These are phyloP conservation scores for Colletotrichum sp. DNA, from an alignment of 2,329 filamentous ascomycete genomes.

Conservation along the genomic window DNA sequence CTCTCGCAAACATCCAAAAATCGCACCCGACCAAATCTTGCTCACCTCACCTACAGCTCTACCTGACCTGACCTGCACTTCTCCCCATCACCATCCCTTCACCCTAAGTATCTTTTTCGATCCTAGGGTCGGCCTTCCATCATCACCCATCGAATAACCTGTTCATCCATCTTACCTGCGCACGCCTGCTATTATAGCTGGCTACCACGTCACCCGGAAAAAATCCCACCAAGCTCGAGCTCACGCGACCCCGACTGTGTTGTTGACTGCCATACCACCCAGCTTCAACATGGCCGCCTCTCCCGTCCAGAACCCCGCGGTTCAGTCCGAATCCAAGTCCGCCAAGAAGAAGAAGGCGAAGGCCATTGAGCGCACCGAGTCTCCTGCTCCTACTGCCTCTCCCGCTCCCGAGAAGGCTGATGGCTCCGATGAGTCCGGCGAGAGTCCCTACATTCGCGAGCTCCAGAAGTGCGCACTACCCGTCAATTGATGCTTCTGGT, in stretches of 20 bases:
- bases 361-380: constrained; percentile 59
- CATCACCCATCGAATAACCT: neutral
- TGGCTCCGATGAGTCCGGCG: constrained; percentile 66
- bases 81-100: neutral
- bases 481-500: neutral
- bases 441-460: constrained; percentile 85
- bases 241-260: constrained; percentile 11
- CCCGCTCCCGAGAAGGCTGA: constrained; percentile 54
- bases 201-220: constrained; percentile 12
- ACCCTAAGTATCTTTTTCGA: constrained; percentile 2
- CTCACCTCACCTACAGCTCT: neutral
- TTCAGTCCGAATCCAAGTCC: constrained; percentile 67
- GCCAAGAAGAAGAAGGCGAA: constrained; percentile 71
- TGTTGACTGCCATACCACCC: neutral
- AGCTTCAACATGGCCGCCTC: constrained; percentile 64
- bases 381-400: constrained; percentile 57
- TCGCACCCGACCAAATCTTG: neutral
- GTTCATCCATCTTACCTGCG: neutral
- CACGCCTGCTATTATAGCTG: neutral
- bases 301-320: constrained; percentile 65
- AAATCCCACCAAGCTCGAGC: neutral
- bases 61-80: neutral
- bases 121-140: neutral
- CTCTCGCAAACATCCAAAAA: constrained; percentile 4
- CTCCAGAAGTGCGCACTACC: constrained; percentile 77